A percentile compares a stretch with the other conserved stretches of the same genome.
phyloP scores from a whole-genome alignment of 1,284 basidiomycete species.

The Grifola frondosa region DNA sequence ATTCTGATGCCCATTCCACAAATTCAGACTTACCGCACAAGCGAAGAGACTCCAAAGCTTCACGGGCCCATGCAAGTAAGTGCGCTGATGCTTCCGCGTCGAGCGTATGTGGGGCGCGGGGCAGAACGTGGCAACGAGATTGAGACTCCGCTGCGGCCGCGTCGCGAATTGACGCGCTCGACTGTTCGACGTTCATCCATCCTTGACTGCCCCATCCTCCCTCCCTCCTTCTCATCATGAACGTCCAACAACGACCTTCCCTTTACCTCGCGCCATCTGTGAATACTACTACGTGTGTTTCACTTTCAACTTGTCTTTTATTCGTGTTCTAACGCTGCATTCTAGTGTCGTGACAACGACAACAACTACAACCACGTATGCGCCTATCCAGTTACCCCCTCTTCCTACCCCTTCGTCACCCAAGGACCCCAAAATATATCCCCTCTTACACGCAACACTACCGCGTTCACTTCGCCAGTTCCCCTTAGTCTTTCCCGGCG shows the following conservation, averaged over 20 bases:
- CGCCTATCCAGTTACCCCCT: conserved; percentile 73
- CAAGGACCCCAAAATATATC: conserved; percentile 77
- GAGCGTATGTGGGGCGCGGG: too few relatives aligned
- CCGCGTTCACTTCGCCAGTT: conserved; percentile 71
- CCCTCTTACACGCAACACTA: conserved; percentile 67
- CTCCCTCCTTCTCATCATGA: conserved; percentile 44
- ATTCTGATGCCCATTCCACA: too few relatives aligned
- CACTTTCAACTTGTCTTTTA: conserved; percentile 3
- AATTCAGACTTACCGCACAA: too few relatives aligned
- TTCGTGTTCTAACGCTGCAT: conserved; percentile 27
- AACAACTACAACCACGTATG: conserved; percentile 81
- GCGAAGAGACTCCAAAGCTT: too few relatives aligned
- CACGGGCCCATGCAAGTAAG: too few relatives aligned
- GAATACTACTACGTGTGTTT: conserved; percentile 71
- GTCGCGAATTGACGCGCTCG: conserved; percentile 16
- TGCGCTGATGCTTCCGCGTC: too few relatives aligned
- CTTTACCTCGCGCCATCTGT: conserved; percentile 73
- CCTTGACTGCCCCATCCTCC: conserved; percentile 13
- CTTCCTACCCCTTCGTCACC: conserved; percentile 66
- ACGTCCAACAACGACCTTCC: conserved; percentile 54
- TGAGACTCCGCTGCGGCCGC: conserved; percentile 20
- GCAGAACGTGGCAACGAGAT: conserved; percentile 7
- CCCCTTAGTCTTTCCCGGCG: conserved; percentile 75
- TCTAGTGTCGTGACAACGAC: conserved; percentile 81
- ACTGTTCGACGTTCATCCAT: conserved; percentile 1